Conservation (phyloP, 2,329 filamentous ascomycete species). For the Clonostachys sp. region DNA sequence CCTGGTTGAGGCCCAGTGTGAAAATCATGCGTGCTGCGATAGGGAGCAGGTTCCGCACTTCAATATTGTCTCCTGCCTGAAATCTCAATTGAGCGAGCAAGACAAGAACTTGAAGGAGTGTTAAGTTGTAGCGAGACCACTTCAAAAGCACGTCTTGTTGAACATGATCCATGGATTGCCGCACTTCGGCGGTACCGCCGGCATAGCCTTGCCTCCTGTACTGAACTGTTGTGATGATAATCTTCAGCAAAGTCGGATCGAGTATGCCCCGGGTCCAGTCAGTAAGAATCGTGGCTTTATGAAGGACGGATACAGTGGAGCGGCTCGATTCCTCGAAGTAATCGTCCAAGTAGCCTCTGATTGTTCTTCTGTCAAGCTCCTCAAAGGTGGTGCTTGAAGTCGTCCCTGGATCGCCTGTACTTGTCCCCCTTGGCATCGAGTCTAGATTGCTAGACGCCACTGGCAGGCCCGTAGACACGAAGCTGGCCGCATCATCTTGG, state of each 20-base stretch:
- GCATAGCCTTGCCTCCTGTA: background rate
- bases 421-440: too few species aligned
- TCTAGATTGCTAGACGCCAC: too few species aligned
- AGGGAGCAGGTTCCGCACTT: constrained; percentile 13
- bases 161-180: constrained; percentile 11
- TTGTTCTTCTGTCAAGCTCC: too few species aligned
- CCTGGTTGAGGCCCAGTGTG: constrained; percentile 16
- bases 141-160: constrained; percentile 1
- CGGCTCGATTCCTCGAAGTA: constrained; percentile 13
- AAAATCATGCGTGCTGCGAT: constrained; percentile 15
- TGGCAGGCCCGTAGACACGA: too few species aligned
- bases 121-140: too few species aligned
- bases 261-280: constrained; percentile 15
- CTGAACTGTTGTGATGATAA: constrained; percentile 8
- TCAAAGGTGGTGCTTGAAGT: too few species aligned
- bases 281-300: constrained; percentile 9
- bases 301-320: constrained; percentile 10
- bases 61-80: constrained; percentile 1
- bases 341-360: constrained; percentile 4
- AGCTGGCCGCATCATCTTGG: too few species aligned
- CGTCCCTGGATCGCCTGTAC: too few species aligned
- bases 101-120: constrained; percentile 12
- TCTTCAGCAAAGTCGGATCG: constrained; percentile 10
- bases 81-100: constrained; percentile 11
- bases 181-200: background rate